Conservation (phyloP, 768 basidiomycete genomes). For the Phylloporus sp. region DNA sequence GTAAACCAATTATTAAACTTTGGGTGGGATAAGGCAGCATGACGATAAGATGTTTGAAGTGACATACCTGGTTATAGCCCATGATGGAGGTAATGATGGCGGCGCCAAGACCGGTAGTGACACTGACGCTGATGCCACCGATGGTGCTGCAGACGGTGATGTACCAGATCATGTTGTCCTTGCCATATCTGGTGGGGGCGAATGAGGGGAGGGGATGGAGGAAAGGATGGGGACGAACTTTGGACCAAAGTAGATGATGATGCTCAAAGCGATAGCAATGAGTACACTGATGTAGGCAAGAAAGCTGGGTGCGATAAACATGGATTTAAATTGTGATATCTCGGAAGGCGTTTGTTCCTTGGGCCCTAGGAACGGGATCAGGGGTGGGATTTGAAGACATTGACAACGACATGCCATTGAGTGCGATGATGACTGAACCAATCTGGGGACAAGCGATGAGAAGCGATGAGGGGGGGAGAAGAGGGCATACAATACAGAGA, state of each 20-base stretch:
- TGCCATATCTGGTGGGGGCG: constrained; percentile 57
- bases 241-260: constrained; percentile 80
- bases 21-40: not conserved
- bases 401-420: constrained; percentile 57
- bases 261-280: constrained; percentile 58
- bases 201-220: not conserved
- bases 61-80: constrained; percentile 71
- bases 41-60: not conserved
- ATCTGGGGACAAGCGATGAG: constrained; percentile 39
- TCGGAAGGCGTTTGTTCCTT: constrained; percentile 64
- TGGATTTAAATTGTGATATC: constrained; percentile 64
- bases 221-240: constrained; percentile 39
- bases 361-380: constrained; percentile 44
- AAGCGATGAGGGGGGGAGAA: not conserved
- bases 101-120: constrained; percentile 89
- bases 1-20: constrained; percentile 92
- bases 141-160: constrained; percentile 95
- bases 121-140: constrained; percentile 91
- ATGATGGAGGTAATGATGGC: constrained; percentile 77
- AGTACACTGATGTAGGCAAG: constrained; percentile 62
- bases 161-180: constrained; percentile 92
- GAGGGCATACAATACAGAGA: constrained; percentile 73
- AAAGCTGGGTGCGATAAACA: constrained; percentile 84
- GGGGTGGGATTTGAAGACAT: not conserved
- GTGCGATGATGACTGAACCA: constrained; percentile 83